Base-by-base conservation (phyloP, 2,329 filamentous ascomycete genomes). In the Laburnicola sp. region DNA sequence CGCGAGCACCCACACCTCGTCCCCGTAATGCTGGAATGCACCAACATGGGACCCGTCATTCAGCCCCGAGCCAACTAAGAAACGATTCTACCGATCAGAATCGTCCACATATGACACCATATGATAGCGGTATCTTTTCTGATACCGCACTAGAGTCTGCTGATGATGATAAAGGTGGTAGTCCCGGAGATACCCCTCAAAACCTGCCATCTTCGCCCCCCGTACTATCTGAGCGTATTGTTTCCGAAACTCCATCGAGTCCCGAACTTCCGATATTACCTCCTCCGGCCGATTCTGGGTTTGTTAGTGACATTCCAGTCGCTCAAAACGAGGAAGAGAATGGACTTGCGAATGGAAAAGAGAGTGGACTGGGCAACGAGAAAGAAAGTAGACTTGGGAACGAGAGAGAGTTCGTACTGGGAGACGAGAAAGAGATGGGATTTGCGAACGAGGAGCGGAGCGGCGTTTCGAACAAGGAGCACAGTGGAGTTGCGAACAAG, bases 171-270 rank as follows among this genome's bases (percentile, higher is more conserved):
- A 80, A 78, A 47, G 79, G 78, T 76, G 62, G 45, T 31, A 68
- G 64, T 43, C 64, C 64, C 4, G 60, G 57, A 23, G 79, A 87
- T 49, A 95, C 91, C 45, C 88, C 91, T 3, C 85, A 85, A 42
- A 89, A 90, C 47, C 90, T 97, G 61, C 88, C 88, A 1, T 97
- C 94, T 0, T 97, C 93, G 3, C 93, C 93, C 10, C 94, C 94
- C 1, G 80, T 95, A 1, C 85, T 91, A 56, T 57, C 65, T 6
- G 62, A 62, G 36, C 82, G 84, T 57, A 81, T 81, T 32, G 77
- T 79, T 27, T 77, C 79, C 25, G 86, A 87, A 3, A 83, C 84
- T 26, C 84, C 86, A 25, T 96, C 92, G 2, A 97, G 93, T 67
- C 94, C 93, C 2, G 75, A 80, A 22, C 70, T 86, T 25, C 84